Percentiles rank a stretch among this genome's conserved stretches.
These are phyloP conservation scores for Helianthus annuus DNA, from an alignment of 129 eudicot species.

Conservation along the genomic window DNA sequence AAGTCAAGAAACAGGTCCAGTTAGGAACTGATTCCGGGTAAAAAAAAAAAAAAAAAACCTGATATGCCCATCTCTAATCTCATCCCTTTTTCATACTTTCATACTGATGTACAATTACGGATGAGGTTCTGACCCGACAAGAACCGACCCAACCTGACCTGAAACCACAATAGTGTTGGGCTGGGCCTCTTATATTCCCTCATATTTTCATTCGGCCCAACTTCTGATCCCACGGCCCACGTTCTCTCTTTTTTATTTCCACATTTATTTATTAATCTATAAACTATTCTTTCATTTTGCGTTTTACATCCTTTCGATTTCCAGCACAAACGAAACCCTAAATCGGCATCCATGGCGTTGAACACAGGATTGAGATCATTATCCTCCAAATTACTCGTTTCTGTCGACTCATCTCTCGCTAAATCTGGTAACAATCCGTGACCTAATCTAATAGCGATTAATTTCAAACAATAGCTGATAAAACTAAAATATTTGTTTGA, in stretches of 20 bases:
- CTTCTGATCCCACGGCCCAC: constrained; percentile 14
- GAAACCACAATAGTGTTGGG: too few relatives aligned
- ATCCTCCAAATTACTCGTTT: constrained; percentile 51
- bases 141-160: too few relatives aligned
- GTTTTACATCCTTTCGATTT: constrained; percentile 14
- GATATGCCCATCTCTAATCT: too few relatives aligned
- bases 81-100: too few relatives aligned
- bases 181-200: too few relatives aligned
- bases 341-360: constrained; percentile 57
- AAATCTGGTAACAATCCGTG: constrained; percentile 46
- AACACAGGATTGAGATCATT: constrained; percentile 51
- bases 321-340: constrained; percentile 8
- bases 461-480: neutral
- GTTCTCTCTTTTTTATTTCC: neutral
- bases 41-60: too few relatives aligned
- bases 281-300: neutral
- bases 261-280: too few relatives aligned
- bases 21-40: too few relatives aligned
- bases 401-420: constrained; percentile 48
- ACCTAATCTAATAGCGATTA: constrained; percentile 19
- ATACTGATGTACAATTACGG: too few relatives aligned
- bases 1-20: too few relatives aligned
- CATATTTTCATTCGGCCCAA: constrained; percentile 12
- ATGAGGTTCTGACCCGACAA: too few relatives aligned
- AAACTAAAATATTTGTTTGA: neutral